Percentiles rank a stretch among this genome's conserved stretches.
phyloP scores from a whole-genome alignment of 305 asterid species.

The Fraxinus sp. region DNA sequence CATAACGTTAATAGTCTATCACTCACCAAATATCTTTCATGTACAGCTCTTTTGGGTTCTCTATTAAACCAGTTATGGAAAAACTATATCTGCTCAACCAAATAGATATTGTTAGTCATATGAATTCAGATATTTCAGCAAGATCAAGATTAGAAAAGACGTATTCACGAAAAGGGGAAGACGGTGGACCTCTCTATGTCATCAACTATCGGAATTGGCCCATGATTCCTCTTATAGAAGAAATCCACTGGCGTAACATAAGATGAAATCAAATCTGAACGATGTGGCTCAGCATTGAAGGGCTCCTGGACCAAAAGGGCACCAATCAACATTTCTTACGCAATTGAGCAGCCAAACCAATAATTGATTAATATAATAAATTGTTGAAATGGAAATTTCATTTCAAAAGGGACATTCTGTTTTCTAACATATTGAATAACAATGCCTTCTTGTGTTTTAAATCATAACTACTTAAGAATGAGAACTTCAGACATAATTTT shows the following conservation, averaged over 20 bases:
- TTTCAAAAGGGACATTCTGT: not conserved
- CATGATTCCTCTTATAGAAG: slow-evolving; percentile 92
- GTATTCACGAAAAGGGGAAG: slow-evolving; percentile 4
- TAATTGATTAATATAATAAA: not conserved
- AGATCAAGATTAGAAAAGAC: not conserved
- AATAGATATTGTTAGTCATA: slow-evolving; percentile 17
- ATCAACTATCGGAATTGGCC: slow-evolving; percentile 87
- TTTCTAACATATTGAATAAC: not conserved
- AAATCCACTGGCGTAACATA: slow-evolving; percentile 81
- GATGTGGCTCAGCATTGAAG: slow-evolving; percentile 91
- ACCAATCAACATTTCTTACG: not conserved
- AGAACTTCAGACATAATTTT: not conserved
- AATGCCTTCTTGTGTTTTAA: not conserved
- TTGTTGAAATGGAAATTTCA: not conserved
- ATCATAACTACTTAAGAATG: not conserved
- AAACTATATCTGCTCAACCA: slow-evolving; percentile 60
- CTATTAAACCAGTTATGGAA: slow-evolving; percentile 53
- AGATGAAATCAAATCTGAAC: slow-evolving; percentile 62
- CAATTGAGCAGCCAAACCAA: not conserved
- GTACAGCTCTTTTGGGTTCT: slow-evolving; percentile 46
- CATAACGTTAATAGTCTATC: slow-evolving; percentile 18
- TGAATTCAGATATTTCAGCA: not conserved
- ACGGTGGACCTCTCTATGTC: slow-evolving; percentile 57
- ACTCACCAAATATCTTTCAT: slow-evolving; percentile 87
- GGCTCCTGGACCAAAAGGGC: slow-evolving; percentile 58